These are phyloP conservation scores for Luzula sylvatica DNA, from an alignment of 176 grass and related monocot genomes.

Conservation along the genomic window DNA sequence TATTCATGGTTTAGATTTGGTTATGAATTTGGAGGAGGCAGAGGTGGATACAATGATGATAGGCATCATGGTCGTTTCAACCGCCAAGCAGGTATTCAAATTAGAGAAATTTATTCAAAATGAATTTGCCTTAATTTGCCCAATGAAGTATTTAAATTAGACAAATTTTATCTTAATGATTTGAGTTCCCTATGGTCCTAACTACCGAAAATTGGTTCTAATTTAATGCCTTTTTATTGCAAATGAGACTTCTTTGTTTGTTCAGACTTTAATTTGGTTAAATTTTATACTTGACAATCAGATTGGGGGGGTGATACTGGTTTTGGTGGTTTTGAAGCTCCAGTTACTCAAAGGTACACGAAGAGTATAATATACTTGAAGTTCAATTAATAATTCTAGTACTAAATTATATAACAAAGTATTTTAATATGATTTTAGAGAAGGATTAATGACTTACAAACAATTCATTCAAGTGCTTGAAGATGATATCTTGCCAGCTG, in stretches of 20 bases:
- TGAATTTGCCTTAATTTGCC: too few species aligned
- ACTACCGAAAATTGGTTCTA: background rate
- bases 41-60: conserved; percentile 67
- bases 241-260: too few species aligned
- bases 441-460: conserved; percentile 98
- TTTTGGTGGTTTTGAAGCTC: conserved; percentile 51
- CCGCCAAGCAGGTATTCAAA: conserved; percentile 38
- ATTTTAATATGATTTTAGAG: conserved; percentile 35
- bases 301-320: conserved; percentile 78
- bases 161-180: too few species aligned
- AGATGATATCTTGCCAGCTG: conserved; percentile 90
- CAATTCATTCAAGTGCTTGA: conserved; percentile 98
- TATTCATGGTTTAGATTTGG: conserved; percentile 32
- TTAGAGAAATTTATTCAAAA: conserved; percentile 1
- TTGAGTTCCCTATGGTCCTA: background rate
- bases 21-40: conserved; percentile 61
- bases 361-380: too few species aligned
- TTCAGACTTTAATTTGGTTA: too few species aligned
- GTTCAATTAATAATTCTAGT: background rate
- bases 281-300: too few species aligned
- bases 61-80: conserved; percentile 50
- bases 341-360: conserved; percentile 81
- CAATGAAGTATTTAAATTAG: too few species aligned
- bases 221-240: background rate
- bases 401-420: conserved; percentile 4